Evolutionary conservation across 176 grass and related monocot species (phyloP).

Genomic region (Pontederia paniculata): DNA sequence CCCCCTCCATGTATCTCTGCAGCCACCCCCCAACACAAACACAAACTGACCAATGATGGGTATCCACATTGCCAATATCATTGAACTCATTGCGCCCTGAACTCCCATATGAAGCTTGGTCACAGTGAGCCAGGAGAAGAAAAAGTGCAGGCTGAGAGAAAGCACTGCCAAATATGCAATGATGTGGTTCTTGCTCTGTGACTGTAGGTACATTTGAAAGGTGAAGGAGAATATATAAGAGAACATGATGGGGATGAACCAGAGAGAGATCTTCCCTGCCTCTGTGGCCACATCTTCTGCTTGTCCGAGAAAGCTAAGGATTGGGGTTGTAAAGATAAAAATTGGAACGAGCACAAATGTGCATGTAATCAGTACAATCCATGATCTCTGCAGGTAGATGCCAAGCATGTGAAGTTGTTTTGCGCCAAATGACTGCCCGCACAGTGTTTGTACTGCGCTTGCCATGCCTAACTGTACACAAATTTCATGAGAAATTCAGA

Average conservation of each 20-base stretch:
- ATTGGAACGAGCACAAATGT: conserved; percentile 18
- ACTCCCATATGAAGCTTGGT: conserved; percentile 18
- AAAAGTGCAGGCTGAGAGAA: conserved; percentile 16
- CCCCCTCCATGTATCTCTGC: conserved; percentile 30
- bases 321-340: conserved; percentile 19
- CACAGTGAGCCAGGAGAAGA: conserved; percentile 22
- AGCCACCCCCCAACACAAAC: conserved; percentile 23
- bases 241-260: conserved; percentile 28
- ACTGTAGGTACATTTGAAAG: conserved; percentile 26
- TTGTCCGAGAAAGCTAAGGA: conserved; percentile 27
- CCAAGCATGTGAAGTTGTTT: conserved; percentile 27
- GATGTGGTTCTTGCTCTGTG: conserved; percentile 32
- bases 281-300: conserved; percentile 5
- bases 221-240: conserved; percentile 17
- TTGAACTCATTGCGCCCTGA: conserved; percentile 3
- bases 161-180: conserved; percentile 3
- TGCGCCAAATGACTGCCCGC: conserved; percentile 37
- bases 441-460: conserved; percentile 32
- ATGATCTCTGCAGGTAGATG: conserved; percentile 31
- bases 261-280: conserved; percentile 11
- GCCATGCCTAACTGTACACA: conserved; percentile 20
- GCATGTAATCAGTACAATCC: conserved; percentile 21
- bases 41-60: conserved; percentile 8
- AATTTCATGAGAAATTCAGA: no score
- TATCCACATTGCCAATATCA: conserved; percentile 13